These are phyloP conservation scores for Aspergillus sp. DNA, from an alignment of 2,329 filamentous ascomycete species.

Conservation along the genomic window DNA sequence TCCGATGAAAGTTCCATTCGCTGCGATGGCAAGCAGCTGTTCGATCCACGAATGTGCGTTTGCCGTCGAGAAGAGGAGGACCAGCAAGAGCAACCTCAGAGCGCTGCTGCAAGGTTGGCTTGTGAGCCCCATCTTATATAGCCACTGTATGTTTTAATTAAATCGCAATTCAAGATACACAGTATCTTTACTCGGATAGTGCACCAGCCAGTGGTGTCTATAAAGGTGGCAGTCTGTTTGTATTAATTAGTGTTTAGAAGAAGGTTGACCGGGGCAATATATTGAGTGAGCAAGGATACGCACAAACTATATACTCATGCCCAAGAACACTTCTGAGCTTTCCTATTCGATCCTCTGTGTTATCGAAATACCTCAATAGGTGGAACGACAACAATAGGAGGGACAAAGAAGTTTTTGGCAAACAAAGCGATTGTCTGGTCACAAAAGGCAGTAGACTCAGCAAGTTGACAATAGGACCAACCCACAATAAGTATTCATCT, in stretches of 20 bases:
- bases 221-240: background rate
- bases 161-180: background rate
- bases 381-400: background rate
- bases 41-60: constrained; percentile 82
- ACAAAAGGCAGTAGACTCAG: constrained; percentile 2
- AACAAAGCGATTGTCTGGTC: background rate
- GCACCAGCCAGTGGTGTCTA: constrained; percentile 21
- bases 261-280: background rate
- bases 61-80: constrained; percentile 30
- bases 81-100: constrained; percentile 24
- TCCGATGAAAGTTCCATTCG: constrained; percentile 73
- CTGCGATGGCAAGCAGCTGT: constrained; percentile 67
- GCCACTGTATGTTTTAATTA: background rate
- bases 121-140: constrained; percentile 8
- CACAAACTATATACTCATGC: background rate
- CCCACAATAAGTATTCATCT: constrained; percentile 7
- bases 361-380: background rate
- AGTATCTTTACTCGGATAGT: constrained; percentile 7
- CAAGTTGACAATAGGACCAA: background rate
- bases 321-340: background rate
- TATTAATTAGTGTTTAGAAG: constrained; percentile 7
- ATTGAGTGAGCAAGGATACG: background rate
- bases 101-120: background rate
- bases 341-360: background rate
- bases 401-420: constrained; percentile 1